Base-by-base conservation (phyloP, 208 protist genomes). In the Leishmania guyanensis region DNA sequence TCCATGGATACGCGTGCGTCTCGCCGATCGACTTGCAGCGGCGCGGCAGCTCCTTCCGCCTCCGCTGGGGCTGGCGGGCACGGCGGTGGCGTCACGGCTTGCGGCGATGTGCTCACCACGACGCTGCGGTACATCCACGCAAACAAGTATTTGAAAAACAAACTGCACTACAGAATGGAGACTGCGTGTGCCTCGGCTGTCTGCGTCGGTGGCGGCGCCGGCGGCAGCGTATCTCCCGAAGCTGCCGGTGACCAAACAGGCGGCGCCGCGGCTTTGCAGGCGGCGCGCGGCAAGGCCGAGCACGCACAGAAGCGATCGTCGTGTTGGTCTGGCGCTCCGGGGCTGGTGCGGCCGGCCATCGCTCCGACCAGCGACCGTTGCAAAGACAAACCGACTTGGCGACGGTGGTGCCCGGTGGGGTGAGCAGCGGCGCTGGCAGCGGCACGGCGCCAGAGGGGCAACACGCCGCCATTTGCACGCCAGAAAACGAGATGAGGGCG, bases 121-220 rank as follows among this genome's bases (percentile, higher is more conserved):
- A 89, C 88, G 33, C 76, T 95, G 22, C 68, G 80, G 46, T 73
- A 79, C 26, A 86, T 97, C 29, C 88, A 88, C 50, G 83, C 88
- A 66, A 95, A 83, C 81, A 97, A 95, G 77, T 78, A 83, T 33
- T 80, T 91, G 16, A 87, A 87, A 62, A 86, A 94, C 54, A 84
- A 82, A 29, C 85, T 94, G 29, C 91, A 95, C 81, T 97, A 97
- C 88, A 91, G 89, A 73, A 16, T 96, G 51, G 93, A 96, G 80
- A 92, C 90, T 39, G 71, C 87, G 65, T 82, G 66, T 20, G 73
- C 78, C 58, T 56, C 78, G 36, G 26, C 73, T 39, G 53, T 43
- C 64, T 20, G 22, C n/a, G 64, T 9, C 62, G 20, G 17, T n/a
- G 76, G 58, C 43, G 36, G 12, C 36, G 60, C 76, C 48, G 60